Evolutionary conservation across 2,329 filamentous ascomycete genomes (phyloP).

Genomic region (Grosmannia huntii): DNA sequence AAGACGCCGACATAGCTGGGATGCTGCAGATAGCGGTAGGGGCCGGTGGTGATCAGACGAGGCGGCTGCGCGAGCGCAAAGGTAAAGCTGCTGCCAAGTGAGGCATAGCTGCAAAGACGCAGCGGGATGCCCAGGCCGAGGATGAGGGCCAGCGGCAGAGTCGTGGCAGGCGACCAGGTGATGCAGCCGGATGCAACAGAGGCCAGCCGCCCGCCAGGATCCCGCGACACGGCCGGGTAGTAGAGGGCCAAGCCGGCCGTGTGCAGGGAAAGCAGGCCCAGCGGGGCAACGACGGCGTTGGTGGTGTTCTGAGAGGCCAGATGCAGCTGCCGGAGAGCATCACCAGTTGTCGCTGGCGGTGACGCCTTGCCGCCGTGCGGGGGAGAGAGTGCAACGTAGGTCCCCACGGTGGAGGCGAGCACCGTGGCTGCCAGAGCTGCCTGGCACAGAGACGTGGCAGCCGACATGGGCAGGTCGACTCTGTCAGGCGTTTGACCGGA

Average conservation of each 20-base stretch:
- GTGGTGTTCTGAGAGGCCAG: neutral
- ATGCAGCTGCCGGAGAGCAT: neutral
- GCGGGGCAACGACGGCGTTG: neutral
- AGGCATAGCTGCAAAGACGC: neutral
- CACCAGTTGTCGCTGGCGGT: neutral
- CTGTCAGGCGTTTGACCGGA: neutral
- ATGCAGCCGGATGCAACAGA: neutral
- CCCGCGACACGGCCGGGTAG: neutral
- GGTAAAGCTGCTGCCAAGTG: conserved; percentile 1
- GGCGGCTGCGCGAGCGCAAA: conserved; percentile 1
- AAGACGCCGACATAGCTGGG: neutral
- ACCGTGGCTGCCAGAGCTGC: neutral
- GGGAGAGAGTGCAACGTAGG: neutral
- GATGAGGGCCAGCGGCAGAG: neutral
- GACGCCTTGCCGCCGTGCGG: neutral
- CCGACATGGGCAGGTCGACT: neutral
- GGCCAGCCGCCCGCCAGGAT: neutral
- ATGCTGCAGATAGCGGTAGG: conserved; percentile 3
- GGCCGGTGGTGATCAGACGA: neutral
- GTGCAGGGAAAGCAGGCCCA: conserved; percentile 1
- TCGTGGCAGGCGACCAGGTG: conserved; percentile 3
- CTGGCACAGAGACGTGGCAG: neutral
- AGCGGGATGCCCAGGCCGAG: neutral
- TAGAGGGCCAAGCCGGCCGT: neutral
- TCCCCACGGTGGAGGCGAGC: neutral